Base-by-base conservation (phyloP, 2,329 filamentous ascomycete species). In the Colletotrichum chrysophilum region DNA sequence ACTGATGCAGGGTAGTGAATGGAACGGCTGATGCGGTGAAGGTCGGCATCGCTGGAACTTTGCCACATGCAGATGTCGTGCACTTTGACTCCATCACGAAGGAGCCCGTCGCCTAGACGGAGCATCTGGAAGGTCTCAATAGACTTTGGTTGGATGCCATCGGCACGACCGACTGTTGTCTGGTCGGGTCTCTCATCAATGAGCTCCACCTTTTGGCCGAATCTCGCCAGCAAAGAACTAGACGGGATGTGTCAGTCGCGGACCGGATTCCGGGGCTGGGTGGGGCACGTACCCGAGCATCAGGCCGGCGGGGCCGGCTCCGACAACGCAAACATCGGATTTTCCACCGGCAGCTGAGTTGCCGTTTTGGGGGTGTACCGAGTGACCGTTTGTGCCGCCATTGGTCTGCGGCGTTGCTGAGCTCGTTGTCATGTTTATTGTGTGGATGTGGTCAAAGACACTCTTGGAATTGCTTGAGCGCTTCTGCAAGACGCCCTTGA, bases 21-120 rank as follows among this genome's bases (percentile, higher is more conserved):
- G 4, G 64, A 73, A 34, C 81, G 81, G 48, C 81, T 80, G n/a
- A 83, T 74, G 4, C 81, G 77, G 75, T 79, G 80, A 38, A 83
- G 77, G 21, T 26, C 43, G 16, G 55, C 21, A 10, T 67, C 58
- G 21, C 56, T 48, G 3, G 70, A 65, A 21, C 74, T 48, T 21
- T 65, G 70, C 74, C 74, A 69, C 64, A 74, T 74, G 56, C 64
- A 74, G 13, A 74, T 76, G 58, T 76, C 74, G 13, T 76, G 71
- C 24, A 87, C 84, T 75, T 87, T 87, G 76, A 74, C 74, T 10
- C 70, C 70, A 8, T 64, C 52, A 21, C 56, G 74, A 12, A 76
- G 58, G 14, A 69, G 64, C 18, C 38, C 73, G 56, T 69, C 68
- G 36, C 68, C 62, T 24, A 72, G 13, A 3, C 72, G 68, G 36